Base-by-base conservation (phyloP, 2,329 filamentous ascomycete species). In the Knufia petricola region DNA sequence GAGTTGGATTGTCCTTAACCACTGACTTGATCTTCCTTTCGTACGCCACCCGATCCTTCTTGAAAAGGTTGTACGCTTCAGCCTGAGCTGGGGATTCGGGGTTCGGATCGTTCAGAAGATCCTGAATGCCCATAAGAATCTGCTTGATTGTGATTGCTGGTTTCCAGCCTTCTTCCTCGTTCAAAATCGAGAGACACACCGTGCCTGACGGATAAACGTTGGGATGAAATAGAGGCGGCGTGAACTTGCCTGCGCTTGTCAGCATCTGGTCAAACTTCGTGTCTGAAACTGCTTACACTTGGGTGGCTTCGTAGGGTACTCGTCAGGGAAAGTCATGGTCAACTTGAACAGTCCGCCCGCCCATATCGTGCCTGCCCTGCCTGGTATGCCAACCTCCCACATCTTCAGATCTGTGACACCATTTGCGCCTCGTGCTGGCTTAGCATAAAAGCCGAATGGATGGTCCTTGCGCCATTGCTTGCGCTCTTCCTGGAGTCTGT, bases 121-220 rank as follows among this genome's bases (percentile, higher is more conserved):
- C 90, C 67, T 98, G 92, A 50, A 98, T 94, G 42, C 92, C 92
- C 1, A 96, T 77, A 4, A 96, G 78, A 55, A 98, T 96, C 69
- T 96, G 88, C 70, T 95, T 96, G 66, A 98, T 87, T 0, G 92
- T 98, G 62, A 98, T 98, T 4, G 92, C 90, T 1, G 92, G 94
- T 67, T 94, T 94, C 92, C 94, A 98, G 4, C 86, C 89, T 66
- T 98, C 92, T 61, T 98, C 92, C 66, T 98, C 94, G 69, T 96
- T 98, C 57, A 98, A 71, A 58, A 98, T 98, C 23, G 87, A 95
- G 19, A 98, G 77, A 64, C 92, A 98, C 53, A 98, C 92, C 41
- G 92, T 98, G 58, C 92, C 94, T 0, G 90, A 96, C 0, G 92
- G 92, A 65, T 98, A 98, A 58, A 98, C 92, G 66, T 98, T 98